These are phyloP conservation scores for Aspergillus affinis DNA, from an alignment of 495 filamentous ascomycete genomes.

Conservation along the genomic window DNA sequence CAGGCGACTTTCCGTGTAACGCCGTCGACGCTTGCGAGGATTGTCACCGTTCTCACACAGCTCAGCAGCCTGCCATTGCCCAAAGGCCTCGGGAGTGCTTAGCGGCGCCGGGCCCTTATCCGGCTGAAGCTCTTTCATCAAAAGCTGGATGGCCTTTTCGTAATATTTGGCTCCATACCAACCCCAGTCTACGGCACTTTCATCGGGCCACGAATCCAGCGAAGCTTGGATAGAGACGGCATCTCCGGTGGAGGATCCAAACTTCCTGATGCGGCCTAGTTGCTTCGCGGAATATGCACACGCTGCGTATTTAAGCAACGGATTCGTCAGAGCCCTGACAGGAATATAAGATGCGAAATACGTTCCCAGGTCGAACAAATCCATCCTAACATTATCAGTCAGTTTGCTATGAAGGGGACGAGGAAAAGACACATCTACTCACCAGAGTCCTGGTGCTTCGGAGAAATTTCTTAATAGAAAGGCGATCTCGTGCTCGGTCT, in stretches of 20 bases:
- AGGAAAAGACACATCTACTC: conserved; percentile 16
- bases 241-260: conserved; percentile 50
- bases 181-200: conserved; percentile 49
- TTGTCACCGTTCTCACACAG: conserved; percentile 31
- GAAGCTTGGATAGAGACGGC: conserved; percentile 47
- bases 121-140: conserved; percentile 57
- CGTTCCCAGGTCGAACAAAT: conserved; percentile 58
- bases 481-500: conserved; percentile 57
- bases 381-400: conserved; percentile 54
- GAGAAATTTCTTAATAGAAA: conserved; percentile 63
- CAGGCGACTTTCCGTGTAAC: conserved; percentile 38
- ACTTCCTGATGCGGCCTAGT: conserved; percentile 53
- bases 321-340: conserved; percentile 54
- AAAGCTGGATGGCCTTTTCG: conserved; percentile 60
- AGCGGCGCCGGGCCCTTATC: conserved; percentile 40
- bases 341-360: conserved; percentile 63
- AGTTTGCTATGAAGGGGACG: neutral
- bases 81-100: conserved; percentile 37
- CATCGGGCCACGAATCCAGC: conserved; percentile 53
- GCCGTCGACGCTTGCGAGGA: conserved; percentile 41
- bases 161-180: conserved; percentile 62
- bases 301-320: conserved; percentile 58
- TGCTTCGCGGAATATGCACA: conserved; percentile 64
- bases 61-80: conserved; percentile 40
- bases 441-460: conserved; percentile 59